Conservation (phyloP, 176 grass and related monocot genomes). For the Carex pumila region DNA sequence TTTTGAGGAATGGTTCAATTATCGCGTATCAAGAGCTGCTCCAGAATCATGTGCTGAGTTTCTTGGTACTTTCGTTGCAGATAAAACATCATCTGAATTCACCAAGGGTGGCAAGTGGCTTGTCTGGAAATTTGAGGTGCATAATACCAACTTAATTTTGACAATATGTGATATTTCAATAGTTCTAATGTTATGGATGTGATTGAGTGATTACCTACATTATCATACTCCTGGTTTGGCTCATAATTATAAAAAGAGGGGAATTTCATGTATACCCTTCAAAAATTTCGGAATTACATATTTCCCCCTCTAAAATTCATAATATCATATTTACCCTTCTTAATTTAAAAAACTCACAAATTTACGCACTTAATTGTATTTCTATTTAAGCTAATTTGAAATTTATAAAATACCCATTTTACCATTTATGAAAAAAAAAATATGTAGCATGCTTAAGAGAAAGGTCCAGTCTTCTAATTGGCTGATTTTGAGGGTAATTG, state of each 20-base stretch:
- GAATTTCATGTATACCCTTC: too few relatives aligned
- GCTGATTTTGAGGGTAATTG: too few relatives aligned
- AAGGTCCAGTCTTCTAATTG: too few relatives aligned
- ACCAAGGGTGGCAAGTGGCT: conserved; percentile 97
- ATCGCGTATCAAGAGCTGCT: conserved; percentile 71
- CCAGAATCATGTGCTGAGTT: conserved; percentile 84
- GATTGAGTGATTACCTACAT: neutral
- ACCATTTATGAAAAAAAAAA: too few relatives aligned
- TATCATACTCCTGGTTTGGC: neutral
- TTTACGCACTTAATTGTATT: too few relatives aligned
- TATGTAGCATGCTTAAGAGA: too few relatives aligned
- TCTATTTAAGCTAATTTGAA: too few relatives aligned
- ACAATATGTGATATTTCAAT: neutral
- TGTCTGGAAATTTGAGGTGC: conserved; percentile 94
- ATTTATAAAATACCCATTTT: too few relatives aligned
- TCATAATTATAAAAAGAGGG: neutral
- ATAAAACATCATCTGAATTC: conserved; percentile 80
- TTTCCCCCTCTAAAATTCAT: too few relatives aligned
- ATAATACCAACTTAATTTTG: conserved; percentile 1
- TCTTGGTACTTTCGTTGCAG: conserved; percentile 81
- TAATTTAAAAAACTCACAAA: too few relatives aligned
- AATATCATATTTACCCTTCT: too few relatives aligned
- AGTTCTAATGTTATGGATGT: neutral
- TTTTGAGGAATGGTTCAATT: conserved; percentile 99
- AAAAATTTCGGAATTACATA: too few relatives aligned